Conservation (phyloP, 225 moss, liverwort and hornwort genomes). For the Bryoerythrophyllum caledonicum region DNA sequence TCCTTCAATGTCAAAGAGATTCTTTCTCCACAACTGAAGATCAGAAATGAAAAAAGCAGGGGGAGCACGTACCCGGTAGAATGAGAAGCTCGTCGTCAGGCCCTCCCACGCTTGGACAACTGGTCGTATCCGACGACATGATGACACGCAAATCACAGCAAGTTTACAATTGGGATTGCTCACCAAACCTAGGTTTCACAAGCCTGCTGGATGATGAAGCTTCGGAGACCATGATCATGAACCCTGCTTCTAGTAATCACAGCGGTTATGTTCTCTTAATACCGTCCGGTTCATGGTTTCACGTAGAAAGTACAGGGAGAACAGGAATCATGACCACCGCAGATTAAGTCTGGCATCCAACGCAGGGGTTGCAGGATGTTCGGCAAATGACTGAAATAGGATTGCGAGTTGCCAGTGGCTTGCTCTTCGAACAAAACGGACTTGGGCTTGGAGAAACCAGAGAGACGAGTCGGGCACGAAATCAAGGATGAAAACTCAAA, state of each 20-base stretch:
- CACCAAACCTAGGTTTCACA: not conserved
- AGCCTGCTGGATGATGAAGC: not conserved
- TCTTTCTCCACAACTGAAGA: not conserved
- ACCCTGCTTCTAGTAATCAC: not conserved
- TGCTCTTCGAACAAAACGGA: not conserved
- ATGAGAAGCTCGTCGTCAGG: constrained; percentile 46
- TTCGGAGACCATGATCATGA: not conserved
- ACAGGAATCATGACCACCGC: not conserved
- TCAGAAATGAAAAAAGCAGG: not conserved
- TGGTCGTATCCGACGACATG: constrained; percentile 43
- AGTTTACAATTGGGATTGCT: not conserved
- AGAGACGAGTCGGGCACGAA: not conserved
- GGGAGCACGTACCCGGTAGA: constrained; percentile 26
- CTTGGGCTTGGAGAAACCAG: not conserved
- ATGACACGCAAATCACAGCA: not conserved
- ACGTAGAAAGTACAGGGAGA: not conserved
- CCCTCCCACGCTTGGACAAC: constrained; percentile 23
- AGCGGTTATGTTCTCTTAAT: constrained; percentile 7
- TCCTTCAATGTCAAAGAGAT: not conserved
- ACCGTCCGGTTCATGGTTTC: not conserved
- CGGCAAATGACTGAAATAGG: not conserved
- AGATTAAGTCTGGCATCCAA: not conserved
- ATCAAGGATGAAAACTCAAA: not conserved
- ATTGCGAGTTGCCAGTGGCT: not conserved
- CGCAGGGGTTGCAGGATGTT: not conserved